A percentile compares a stretch with the other conserved stretches of the same genome.
phyloP scores from a whole-genome alignment of 495 filamentous ascomycete genomes.

The Aspergillus indologenus region DNA sequence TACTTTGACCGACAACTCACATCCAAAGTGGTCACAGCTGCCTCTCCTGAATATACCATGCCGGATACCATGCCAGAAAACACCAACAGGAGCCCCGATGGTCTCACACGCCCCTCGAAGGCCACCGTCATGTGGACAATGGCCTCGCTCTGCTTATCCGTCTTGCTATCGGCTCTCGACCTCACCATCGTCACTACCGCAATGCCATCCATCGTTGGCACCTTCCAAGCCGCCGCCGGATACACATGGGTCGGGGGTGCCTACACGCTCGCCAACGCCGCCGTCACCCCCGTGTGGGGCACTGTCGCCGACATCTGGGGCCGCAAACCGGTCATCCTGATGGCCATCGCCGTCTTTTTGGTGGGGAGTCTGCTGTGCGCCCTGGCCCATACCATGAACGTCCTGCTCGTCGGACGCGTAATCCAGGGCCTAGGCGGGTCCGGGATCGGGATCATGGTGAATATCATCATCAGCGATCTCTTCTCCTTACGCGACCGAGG shows the following conservation, averaged over 20 bases:
- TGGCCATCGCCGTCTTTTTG: conserved; percentile 64
- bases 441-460: conserved; percentile 27
- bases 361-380: conserved; percentile 60
- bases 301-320: conserved; percentile 73
- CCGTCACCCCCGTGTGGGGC: conserved; percentile 61
- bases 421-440: conserved; percentile 36
- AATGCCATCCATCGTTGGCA: conserved; percentile 50
- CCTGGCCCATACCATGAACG: conserved; percentile 47
- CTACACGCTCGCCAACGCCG: conserved; percentile 57
- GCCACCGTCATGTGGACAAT: too few relatives aligned
- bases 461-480: conserved; percentile 35
- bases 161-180: conserved; percentile 31
- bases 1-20: too few relatives aligned
- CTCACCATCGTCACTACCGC: conserved; percentile 36
- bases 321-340: conserved; percentile 64
- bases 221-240: conserved; percentile 50
- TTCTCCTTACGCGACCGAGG: conserved; percentile 36
- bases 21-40: too few relatives aligned
- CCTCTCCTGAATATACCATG: too few relatives aligned
- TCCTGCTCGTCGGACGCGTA: conserved; percentile 30
- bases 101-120: too few relatives aligned
- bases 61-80: too few relatives aligned
- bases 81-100: too few relatives aligned
- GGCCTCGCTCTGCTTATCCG: background rate
- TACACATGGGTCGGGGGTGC: conserved; percentile 65